Conservation (phyloP, 1,284 basidiomycete genomes). For the Cryptococcus neoformans region DNA sequence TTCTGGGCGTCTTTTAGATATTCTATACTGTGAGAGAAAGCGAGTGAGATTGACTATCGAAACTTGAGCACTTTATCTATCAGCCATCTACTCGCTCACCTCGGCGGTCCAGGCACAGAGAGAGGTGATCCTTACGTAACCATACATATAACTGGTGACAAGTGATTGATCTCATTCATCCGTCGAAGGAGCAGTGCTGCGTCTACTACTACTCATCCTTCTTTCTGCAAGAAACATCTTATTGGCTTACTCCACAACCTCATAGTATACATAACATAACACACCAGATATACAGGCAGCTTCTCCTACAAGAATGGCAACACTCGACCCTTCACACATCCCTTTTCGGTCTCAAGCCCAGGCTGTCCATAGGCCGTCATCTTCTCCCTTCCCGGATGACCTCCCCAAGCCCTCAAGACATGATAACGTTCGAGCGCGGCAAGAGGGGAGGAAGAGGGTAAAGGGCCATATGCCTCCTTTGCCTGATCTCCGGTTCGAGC, state of each 20-base stretch:
- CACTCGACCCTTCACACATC: constrained; percentile 41
- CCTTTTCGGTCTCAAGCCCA: constrained; percentile 27
- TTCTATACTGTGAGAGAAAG: too few relatives aligned
- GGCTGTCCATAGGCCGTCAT: constrained; percentile 24
- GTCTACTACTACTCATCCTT: too few relatives aligned
- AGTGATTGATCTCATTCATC: too few relatives aligned
- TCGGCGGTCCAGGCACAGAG: too few relatives aligned
- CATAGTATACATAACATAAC: too few relatives aligned
- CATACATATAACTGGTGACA: too few relatives aligned
- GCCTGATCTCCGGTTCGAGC: constrained; percentile 48
- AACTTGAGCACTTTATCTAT: too few relatives aligned
- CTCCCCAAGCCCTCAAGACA: constrained; percentile 11
- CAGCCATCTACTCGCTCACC: too few relatives aligned
- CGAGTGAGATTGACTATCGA: too few relatives aligned
- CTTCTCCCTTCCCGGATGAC: constrained; percentile 23
- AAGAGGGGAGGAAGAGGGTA: constrained; percentile 38
- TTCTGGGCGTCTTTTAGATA: neutral
- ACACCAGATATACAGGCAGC: neutral
- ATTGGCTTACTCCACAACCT: too few relatives aligned
- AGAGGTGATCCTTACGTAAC: too few relatives aligned
- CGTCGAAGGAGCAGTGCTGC: neutral
- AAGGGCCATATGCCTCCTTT: constrained; percentile 35
- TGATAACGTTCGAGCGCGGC: constrained; percentile 14
- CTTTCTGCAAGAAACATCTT: too few relatives aligned
- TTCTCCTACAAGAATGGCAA: constrained; percentile 25